Base-by-base conservation (phyloP, 345 rosid genomes). In the Eucalyptus camaldulensis region DNA sequence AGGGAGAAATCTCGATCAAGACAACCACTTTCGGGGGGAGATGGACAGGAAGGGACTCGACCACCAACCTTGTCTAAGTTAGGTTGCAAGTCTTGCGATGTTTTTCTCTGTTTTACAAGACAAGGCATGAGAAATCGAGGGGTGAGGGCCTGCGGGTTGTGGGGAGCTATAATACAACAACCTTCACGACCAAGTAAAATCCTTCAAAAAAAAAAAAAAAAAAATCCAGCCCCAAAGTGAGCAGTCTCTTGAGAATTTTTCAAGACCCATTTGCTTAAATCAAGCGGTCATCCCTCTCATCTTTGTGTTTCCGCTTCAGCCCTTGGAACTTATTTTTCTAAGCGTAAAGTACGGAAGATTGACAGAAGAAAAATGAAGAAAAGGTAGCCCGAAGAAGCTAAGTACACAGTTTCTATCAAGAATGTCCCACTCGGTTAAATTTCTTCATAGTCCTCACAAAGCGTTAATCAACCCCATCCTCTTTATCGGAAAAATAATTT, bases 21-120 rank as follows among this genome's bases (percentile, higher is more conserved):
- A 88, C 53, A 85, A 90, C 88, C 90, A 88, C 67, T 49, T 80
- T 14, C 11, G 24, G 0, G 81, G 25, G 80, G 31, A 40, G 49
- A 53, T 65, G 83, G 47, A 76, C 83, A 37, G 24, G 45, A 76
- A 37, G 83, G 83, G 83, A 40, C 83, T 76, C 85, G 3, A 76
- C 29, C 85, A 76, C 27, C 85, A 76, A 76, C 85, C 15, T 7
- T 21, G 47, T 37, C 44, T 31, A 87, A 91, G 69, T 93, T 93
- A 91, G 94, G 91, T 92, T 80, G 91, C 90, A 72, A 58, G 87
- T 83, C 88, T 88, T 89, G 88, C 90, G 92, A 89, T 83, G 60
- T 67, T 91, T 87, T 90, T 88, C 90, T 56, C 87, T 91, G 87
- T 31, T 69, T 88, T 92, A 92, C 90, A 88, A 58, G 86, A 54